phyloP scores from a whole-genome alignment of 306 rosid genomes.

The Pterocarpus santalinus region DNA sequence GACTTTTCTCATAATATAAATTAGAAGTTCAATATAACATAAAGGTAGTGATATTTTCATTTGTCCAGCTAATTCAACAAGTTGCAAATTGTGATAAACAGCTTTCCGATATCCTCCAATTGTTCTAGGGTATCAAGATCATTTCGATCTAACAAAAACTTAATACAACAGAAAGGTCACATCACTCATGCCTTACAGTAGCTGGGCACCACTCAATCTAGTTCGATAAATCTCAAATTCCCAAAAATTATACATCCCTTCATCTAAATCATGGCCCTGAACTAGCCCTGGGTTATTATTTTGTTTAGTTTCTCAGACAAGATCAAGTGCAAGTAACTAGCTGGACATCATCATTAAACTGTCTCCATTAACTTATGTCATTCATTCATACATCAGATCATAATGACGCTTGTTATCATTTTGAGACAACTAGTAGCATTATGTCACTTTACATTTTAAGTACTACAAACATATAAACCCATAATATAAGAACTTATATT shows the following conservation, averaged over 20 bases:
- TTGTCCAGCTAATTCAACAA: conserved; percentile 2
- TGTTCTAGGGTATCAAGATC: conserved; percentile 21
- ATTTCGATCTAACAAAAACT: conserved; percentile 30
- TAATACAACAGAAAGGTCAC: conserved; percentile 6
- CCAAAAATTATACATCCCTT: conserved; percentile 26
- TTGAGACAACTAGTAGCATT: conserved; percentile 21
- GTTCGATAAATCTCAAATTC: conserved; percentile 31
- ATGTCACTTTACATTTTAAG: conserved; percentile 1
- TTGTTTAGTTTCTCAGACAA: conserved; percentile 25
- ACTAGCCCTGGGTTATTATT: neutral
- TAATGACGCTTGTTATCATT: neutral
- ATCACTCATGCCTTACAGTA: conserved; percentile 4
- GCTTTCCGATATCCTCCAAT: conserved; percentile 11
- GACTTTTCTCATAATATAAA: conserved; percentile 1
- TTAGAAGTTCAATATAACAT: conserved; percentile 19
- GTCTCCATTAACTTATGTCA: conserved; percentile 27
- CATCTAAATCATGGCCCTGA: conserved; percentile 29
- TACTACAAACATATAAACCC: neutral
- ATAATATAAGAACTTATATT: conserved; percentile 26
- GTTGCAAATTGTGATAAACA: conserved; percentile 27
- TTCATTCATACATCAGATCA: conserved; percentile 21
- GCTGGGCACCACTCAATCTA: conserved; percentile 22
- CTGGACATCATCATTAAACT: conserved; percentile 32
- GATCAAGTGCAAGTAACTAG: conserved; percentile 17
- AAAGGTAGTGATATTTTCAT: neutral